phyloP scores from a whole-genome alignment of 805 yeast genomes.

The Kurtzmaniella fragi region DNA sequence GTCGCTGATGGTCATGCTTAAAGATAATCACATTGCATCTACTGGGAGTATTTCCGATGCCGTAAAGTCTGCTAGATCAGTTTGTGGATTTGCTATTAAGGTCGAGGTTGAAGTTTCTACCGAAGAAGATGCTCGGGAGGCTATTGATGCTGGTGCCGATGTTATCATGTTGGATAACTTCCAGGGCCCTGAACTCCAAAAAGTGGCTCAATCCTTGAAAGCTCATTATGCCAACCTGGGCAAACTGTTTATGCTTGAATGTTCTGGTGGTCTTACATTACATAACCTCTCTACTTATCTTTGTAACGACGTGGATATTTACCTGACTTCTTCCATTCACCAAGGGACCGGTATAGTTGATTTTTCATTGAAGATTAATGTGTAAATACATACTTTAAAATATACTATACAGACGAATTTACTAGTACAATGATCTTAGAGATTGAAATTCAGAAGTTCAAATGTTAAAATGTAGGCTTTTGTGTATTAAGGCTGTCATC shows the following conservation, averaged over 20 bases:
- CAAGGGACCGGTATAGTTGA: slow-evolving; percentile 86
- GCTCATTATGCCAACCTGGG: slow-evolving; percentile 43
- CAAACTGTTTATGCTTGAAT: slow-evolving; percentile 66
- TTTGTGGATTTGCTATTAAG: slow-evolving; percentile 83
- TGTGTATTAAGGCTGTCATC: too few species aligned
- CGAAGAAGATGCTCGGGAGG: slow-evolving; percentile 85
- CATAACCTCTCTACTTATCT: slow-evolving; percentile 61
- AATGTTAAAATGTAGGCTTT: too few species aligned
- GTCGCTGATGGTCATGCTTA: slow-evolving; percentile 92
- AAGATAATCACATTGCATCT: slow-evolving; percentile 90
- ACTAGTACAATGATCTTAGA: slow-evolving; percentile 6
- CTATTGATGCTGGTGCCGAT: slow-evolving; percentile 93
- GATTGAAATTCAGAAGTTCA: too few species aligned
- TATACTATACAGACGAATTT: slow-evolving; percentile 1
- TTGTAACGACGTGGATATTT: slow-evolving; percentile 79
- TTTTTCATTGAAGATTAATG: slow-evolving; percentile 68
- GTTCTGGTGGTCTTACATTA: slow-evolving; percentile 85
- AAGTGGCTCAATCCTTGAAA: slow-evolving; percentile 63
- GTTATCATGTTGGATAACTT: slow-evolving; percentile 93
- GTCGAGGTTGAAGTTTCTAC: slow-evolving; percentile 89
- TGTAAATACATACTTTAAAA: not conserved
- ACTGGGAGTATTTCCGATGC: slow-evolving; percentile 90
- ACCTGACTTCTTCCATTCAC: slow-evolving; percentile 86
- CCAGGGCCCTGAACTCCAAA: slow-evolving; percentile 55
- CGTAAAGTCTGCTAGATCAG: slow-evolving; percentile 67